Base-by-base conservation (phyloP, 1,139 yeast species). In the Debaryomyces nepalensis region DNA sequence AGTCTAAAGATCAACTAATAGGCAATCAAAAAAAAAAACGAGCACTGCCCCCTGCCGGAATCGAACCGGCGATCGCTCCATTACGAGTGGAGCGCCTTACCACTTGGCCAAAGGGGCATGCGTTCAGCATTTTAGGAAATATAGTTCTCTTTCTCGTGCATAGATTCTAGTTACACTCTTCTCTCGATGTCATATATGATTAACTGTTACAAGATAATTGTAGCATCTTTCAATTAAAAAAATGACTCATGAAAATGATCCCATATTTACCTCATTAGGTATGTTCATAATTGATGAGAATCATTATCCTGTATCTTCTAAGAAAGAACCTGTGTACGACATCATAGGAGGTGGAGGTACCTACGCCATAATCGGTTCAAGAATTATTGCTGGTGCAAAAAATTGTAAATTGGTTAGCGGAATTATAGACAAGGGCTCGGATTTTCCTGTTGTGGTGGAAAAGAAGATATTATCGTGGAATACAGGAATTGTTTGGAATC, bases 231-330 rank as follows among this genome's bases (percentile, higher is more conserved):
- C 20, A n/a, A 5, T 20, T 32, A 23, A 6, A 10, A 6, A 35
- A 33, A 31, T n/a, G 23, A 16, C 12, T 10, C n/a, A 9, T 9
- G 18, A 18, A 16, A 27, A 26, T 11, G 42, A 40, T 10, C 54
- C 61, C 3, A 53, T 77, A 14, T 70, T 84, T 47, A 69, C 82
- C 10, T 78, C 95, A 1, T 68, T 87, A 64, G 98, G 97, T 38
- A 85, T 91, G 90, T 86, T 89, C 63, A 89, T 91, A 53, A 77
- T 91, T n/a, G 98, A 91, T 60, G 96, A 88, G 49, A 88, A 90
- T 52, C 82, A 79, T 43, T 83, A 79, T 54, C 73, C 77, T 0
- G 58, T 63, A 5, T 57, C 66, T 6, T 66, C 73, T 37, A 64
- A 69, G 16, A 66, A 73, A 5, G 59, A 63, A 2, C 55, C 78